These are phyloP conservation scores for Penstemon newberryi DNA, from an alignment of 257 asterid species.

Conservation along the genomic window DNA sequence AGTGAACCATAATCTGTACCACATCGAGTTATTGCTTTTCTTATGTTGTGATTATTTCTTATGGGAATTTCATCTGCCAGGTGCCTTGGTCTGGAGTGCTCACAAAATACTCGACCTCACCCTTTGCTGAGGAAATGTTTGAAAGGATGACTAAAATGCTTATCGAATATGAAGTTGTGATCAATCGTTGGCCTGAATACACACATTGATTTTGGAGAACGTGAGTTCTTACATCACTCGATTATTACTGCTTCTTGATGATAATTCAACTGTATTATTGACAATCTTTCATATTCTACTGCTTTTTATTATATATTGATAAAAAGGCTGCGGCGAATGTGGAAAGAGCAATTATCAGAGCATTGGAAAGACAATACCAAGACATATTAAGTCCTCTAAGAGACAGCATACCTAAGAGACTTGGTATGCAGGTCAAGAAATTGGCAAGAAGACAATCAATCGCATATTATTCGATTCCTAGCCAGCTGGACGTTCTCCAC, in stretches of 20 bases:
- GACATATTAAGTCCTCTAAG: constrained; percentile 85
- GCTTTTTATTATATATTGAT: constrained; percentile 9
- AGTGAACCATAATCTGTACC: neutral
- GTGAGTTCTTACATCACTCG: constrained; percentile 47
- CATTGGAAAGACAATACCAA: constrained; percentile 84
- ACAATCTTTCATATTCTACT: constrained; percentile 1
- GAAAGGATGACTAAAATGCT: constrained; percentile 69
- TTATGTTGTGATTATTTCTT: constrained; percentile 8
- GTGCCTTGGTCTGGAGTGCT: constrained; percentile 91
- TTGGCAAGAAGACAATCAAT: constrained; percentile 94
- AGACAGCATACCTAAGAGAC: constrained; percentile 79
- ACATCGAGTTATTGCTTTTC: neutral
- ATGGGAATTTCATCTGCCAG: constrained; percentile 37
- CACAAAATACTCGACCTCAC: constrained; percentile 85
- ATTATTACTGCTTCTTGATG: neutral
- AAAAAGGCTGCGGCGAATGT: constrained; percentile 77
- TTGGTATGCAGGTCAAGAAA: constrained; percentile 96
- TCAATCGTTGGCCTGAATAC: constrained; percentile 92
- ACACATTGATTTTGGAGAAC: constrained; percentile 78
- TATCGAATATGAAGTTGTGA: constrained; percentile 78
- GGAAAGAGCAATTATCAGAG: constrained; percentile 89
- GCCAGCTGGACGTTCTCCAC: constrained; percentile 88
- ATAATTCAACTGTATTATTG: constrained; percentile 14
- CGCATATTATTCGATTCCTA: constrained; percentile 63
- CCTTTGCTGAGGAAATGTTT: constrained; percentile 89